Percentiles rank a stretch among this genome's conserved stretches.
These are phyloP conservation scores for Melampsora abietis-canadensis DNA, from an alignment of 1,284 basidiomycete species.

Conservation along the genomic window DNA sequence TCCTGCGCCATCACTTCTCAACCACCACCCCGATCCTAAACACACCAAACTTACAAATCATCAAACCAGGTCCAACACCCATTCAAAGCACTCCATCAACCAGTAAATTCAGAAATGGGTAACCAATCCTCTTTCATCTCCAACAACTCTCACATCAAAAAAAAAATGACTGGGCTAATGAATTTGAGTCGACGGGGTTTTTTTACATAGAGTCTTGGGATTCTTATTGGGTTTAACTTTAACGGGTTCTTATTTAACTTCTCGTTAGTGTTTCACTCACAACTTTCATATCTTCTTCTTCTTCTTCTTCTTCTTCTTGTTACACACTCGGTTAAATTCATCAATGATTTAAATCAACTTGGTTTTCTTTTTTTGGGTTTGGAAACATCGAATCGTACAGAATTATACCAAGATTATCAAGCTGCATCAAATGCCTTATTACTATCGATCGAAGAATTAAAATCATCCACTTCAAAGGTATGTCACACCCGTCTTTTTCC, in stretches of 20 bases:
- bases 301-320: background rate
- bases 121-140: background rate
- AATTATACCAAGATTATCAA: background rate
- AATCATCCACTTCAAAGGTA: background rate
- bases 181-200: too few relatives aligned
- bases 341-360: too few relatives aligned
- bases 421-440: background rate
- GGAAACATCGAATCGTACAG: too few relatives aligned
- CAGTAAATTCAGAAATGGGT: background rate
- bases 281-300: background rate
- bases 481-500: background rate
- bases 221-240: background rate
- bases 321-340: background rate
- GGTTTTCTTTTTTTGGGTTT: too few relatives aligned
- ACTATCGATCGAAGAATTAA: background rate
- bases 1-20: background rate
- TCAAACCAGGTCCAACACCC: background rate
- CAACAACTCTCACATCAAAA: background rate
- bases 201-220: background rate
- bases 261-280: background rate
- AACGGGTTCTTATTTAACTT: background rate
- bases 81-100: background rate
- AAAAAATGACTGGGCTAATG: too few relatives aligned
- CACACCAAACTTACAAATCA: background rate
- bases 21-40: background rate